Evolutionary conservation across 2,329 filamentous ascomycete species (phyloP).

Genomic region (Penicillium sp.): DNA sequence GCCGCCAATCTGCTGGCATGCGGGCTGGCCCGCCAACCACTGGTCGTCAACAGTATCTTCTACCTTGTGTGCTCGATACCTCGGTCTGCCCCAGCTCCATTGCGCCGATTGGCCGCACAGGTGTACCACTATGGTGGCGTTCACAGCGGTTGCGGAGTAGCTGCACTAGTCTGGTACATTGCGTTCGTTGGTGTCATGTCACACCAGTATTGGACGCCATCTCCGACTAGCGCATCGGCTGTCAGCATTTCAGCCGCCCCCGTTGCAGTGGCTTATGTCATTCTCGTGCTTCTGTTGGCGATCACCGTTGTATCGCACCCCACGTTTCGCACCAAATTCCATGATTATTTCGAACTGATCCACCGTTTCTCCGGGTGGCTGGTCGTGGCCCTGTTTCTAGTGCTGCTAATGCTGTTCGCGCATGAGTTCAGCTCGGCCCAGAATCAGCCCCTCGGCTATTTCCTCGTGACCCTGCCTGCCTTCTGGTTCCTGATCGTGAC

Average conservation of each 20-base stretch:
- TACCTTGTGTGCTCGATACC: conserved; percentile 46
- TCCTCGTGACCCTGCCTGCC: conserved; percentile 49
- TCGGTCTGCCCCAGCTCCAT: conserved; percentile 45
- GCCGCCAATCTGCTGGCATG: conserved; percentile 50
- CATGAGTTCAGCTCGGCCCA: conserved; percentile 41
- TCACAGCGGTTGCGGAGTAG: conserved; percentile 53
- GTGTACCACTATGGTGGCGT: conserved; percentile 57
- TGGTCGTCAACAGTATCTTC: conserved; percentile 56
- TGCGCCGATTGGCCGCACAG: conserved; percentile 50
- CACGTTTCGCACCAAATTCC: conserved; percentile 59
- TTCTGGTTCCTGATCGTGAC: conserved; percentile 70
- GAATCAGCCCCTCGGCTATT: conserved; percentile 36
- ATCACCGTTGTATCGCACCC: conserved; percentile 68
- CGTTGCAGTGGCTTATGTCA: conserved; percentile 57
- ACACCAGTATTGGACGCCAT: conserved; percentile 31
- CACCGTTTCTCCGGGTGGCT: conserved; percentile 76
- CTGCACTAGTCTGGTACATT: conserved; percentile 50
- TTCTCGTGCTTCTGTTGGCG: conserved; percentile 57
- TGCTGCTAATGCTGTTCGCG: conserved; percentile 58
- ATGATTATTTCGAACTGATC: conserved; percentile 69
- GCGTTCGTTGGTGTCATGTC: conserved; percentile 40
- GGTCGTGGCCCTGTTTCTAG: conserved; percentile 65
- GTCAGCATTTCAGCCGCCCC: conserved; percentile 39
- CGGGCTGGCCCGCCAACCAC: conserved; percentile 53
- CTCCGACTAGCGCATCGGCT: conserved; percentile 11